phyloP scores from a whole-genome alignment of 2,329 filamentous ascomycete species.

The Teratosphaeria epicoccoides region DNA sequence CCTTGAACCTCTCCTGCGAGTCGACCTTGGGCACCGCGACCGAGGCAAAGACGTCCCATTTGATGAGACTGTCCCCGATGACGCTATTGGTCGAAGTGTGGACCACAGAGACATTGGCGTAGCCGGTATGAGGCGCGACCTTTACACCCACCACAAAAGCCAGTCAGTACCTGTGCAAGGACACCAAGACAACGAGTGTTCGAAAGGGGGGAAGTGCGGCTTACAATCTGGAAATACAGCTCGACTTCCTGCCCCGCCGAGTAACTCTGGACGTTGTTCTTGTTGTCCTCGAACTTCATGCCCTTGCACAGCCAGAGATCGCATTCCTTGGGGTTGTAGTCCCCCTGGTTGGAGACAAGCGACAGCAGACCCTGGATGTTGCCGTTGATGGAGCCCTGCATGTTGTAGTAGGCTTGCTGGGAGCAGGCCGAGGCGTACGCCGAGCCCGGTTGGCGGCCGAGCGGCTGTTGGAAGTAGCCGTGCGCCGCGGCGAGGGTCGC shows the following conservation, averaged over 20 bases:
- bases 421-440: slow-evolving; percentile 45
- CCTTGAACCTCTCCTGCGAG: slow-evolving; percentile 40
- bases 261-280: slow-evolving; percentile 42
- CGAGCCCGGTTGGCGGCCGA: slow-evolving; percentile 39
- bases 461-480: slow-evolving; percentile 42
- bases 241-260: slow-evolving; percentile 39
- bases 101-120: slow-evolving; percentile 50
- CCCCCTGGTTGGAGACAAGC: slow-evolving; percentile 27
- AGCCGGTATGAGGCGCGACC: slow-evolving; percentile 43
- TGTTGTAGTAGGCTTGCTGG: slow-evolving; percentile 44
- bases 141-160: too few relatives aligned
- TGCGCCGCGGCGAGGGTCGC: slow-evolving; percentile 41
- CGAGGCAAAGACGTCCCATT: slow-evolving; percentile 46
- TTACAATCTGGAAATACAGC: slow-evolving; percentile 31
- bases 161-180: too few relatives aligned
- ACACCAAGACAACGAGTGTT: too few relatives aligned
- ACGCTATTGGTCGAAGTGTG: slow-evolving; percentile 36
- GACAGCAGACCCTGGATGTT: slow-evolving; percentile 48
- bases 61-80: slow-evolving; percentile 44
- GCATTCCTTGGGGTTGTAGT: slow-evolving; percentile 17
- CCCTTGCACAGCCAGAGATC: slow-evolving; percentile 30
- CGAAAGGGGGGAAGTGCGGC: neutral
- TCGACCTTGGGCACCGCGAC: slow-evolving; percentile 32
- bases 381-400: slow-evolving; percentile 44
- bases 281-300: slow-evolving; percentile 45